Evolutionary conservation across 192 early-diverging fungal genomes (phyloP).

Genomic region (Coemansia sp.): DNA sequence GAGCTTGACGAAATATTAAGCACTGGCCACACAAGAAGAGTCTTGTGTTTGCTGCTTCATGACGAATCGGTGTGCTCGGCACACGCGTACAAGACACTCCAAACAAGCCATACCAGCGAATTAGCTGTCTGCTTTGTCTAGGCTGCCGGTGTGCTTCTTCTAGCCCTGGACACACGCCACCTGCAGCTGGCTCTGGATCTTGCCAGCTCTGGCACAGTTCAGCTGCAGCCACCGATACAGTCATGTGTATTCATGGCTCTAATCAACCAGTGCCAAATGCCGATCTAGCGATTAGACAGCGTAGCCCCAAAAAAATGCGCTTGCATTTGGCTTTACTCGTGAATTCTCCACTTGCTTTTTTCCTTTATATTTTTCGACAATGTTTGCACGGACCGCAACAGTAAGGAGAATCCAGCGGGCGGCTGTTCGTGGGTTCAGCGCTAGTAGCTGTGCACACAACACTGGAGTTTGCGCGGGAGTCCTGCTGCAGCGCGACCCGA

Average conservation of each 20-base stretch:
- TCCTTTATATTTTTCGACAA: constrained; percentile 1
- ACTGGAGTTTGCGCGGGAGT: constrained; percentile 26
- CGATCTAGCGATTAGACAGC: not conserved
- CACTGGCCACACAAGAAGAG: not conserved
- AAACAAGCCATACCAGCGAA: too few species aligned
- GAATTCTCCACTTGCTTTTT: not conserved
- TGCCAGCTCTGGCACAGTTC: not conserved
- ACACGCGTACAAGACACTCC: not conserved
- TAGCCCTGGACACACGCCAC: not conserved
- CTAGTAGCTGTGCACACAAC: not conserved
- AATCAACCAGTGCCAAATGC: not conserved
- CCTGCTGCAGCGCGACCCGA: constrained; percentile 49
- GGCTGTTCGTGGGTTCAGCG: constrained; percentile 29
- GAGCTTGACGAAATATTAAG: not conserved
- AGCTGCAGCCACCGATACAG: not conserved
- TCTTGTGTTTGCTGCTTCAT: not conserved
- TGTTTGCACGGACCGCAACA: constrained; percentile 12
- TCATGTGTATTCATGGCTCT: not conserved
- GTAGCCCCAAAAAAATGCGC: not conserved
- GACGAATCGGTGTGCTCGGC: constrained; percentile 4
- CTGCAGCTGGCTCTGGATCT: not conserved
- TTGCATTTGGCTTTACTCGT: not conserved
- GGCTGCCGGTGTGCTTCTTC: not conserved
- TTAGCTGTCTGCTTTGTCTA: not conserved
- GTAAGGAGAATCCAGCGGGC: not conserved